phyloP scores from a whole-genome alignment of 495 filamentous ascomycete genomes.

The Aspergillus leporis region DNA sequence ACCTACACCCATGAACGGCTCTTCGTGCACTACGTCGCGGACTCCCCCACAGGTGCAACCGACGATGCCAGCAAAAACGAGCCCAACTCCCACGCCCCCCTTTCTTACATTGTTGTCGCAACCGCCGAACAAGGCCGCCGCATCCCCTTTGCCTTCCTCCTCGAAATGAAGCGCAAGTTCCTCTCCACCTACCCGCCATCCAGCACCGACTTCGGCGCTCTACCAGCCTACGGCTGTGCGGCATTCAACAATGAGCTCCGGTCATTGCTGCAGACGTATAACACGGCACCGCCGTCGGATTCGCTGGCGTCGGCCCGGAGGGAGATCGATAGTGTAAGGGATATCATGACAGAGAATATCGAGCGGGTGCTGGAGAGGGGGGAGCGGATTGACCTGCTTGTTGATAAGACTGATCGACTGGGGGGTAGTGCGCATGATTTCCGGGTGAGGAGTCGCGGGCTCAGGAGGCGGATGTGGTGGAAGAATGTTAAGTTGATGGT shows the following conservation, averaged over 20 bases:
- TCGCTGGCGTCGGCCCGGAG: conserved; percentile 77
- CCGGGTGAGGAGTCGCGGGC: conserved; percentile 74
- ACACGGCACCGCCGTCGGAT: conserved; percentile 77
- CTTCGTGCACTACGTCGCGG: conserved; percentile 94
- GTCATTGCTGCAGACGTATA: conserved; percentile 78
- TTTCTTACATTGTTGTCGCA: conserved; percentile 85
- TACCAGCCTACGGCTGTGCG: conserved; percentile 88
- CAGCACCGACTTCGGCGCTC: conserved; percentile 68
- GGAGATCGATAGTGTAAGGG: conserved; percentile 90
- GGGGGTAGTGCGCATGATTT: conserved; percentile 88
- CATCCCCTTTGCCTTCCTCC: conserved; percentile 88
- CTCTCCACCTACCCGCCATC: conserved; percentile 67
- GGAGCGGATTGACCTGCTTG: conserved; percentile 90
- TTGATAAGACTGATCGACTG: conserved; percentile 94
- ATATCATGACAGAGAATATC: conserved; percentile 99
- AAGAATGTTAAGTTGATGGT: conserved; percentile 97
- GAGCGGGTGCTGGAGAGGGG: conserved; percentile 92
- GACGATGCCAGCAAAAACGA: conserved; percentile 32
- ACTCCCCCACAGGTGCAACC: conserved; percentile 64
- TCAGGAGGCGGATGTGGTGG: conserved; percentile 98
- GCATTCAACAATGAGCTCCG: conserved; percentile 81
- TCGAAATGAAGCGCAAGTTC: conserved; percentile 90
- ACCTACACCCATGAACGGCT: conserved; percentile 90
- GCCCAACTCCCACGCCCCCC: conserved; percentile 64
- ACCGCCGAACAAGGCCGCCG: conserved; percentile 76